Conservation (phyloP, 768 basidiomycete genomes). For the Psilocybe tampanensis region DNA sequence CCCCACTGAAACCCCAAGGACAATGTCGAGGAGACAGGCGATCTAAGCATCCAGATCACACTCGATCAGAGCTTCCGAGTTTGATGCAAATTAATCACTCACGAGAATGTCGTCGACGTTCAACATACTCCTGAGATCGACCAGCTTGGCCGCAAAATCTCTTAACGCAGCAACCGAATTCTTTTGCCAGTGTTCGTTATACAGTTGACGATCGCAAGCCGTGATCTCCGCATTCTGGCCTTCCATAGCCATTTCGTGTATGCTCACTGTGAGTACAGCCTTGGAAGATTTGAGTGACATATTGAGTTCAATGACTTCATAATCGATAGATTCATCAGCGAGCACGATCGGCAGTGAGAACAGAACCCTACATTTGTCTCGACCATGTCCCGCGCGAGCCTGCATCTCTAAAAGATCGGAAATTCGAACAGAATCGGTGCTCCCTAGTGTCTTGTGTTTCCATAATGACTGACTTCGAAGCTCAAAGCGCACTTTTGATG, state of each 20-base stretch:
- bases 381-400: constrained; percentile 16
- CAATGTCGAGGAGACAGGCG: constrained; percentile 20
- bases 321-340: background rate
- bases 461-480: constrained; percentile 19
- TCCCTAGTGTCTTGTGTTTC: constrained; percentile 18
- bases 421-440: constrained; percentile 17
- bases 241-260: constrained; percentile 16
- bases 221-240: constrained; percentile 18
- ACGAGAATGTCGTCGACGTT: constrained; percentile 16
- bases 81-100: background rate
- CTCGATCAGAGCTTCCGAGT: background rate
- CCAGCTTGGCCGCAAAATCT: constrained; percentile 11
- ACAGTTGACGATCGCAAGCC: constrained; percentile 14
- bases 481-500: constrained; percentile 20
- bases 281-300: constrained; percentile 10
- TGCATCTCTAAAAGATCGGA: constrained; percentile 20
- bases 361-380: constrained; percentile 11
- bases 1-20: constrained; percentile 19
- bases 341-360: background rate
- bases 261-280: constrained; percentile 9
- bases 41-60: constrained; percentile 9
- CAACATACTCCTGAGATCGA: constrained; percentile 8
- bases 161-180: constrained; percentile 18
- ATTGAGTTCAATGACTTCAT: constrained; percentile 18
- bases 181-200: constrained; percentile 18